Conservation (phyloP, 768 basidiomycete genomes). For the Phlebiopsis flavidoalba region DNA sequence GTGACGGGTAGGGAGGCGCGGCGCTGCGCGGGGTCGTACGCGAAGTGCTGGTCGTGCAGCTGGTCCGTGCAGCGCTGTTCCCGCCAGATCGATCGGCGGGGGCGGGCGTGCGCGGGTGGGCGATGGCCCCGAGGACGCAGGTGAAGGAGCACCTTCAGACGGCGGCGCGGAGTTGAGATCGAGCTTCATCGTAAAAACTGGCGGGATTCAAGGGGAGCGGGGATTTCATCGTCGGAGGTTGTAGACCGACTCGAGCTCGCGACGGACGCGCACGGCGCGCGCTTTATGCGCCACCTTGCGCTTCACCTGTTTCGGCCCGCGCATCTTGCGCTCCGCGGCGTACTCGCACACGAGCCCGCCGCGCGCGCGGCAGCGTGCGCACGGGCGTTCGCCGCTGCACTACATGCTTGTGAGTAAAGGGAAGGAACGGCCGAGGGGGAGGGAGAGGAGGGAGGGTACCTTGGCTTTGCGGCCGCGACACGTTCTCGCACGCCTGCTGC, state of each 20-base stretch:
- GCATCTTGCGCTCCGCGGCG: constrained; percentile 57
- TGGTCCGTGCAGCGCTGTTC: constrained; percentile 2
- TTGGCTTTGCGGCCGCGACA: constrained; percentile 72
- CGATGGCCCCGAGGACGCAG: not conserved
- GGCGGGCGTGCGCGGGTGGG: not conserved
- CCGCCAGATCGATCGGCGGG: constrained; percentile 3
- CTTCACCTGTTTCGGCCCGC: constrained; percentile 59
- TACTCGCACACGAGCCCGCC: constrained; percentile 63
- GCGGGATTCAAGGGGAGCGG: not conserved
- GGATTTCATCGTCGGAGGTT: not conserved
- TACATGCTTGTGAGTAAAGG: too few relatives aligned
- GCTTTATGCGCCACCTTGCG: constrained; percentile 3
- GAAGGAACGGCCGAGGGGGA: not conserved
- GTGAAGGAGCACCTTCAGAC: not conserved
- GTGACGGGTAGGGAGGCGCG: constrained; percentile 7
- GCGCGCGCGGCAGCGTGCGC: constrained; percentile 51
- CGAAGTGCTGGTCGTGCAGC: not conserved
- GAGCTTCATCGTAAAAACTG: too few relatives aligned
- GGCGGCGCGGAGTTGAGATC: not conserved
- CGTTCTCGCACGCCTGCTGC: constrained; percentile 71
- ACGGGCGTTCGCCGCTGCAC: constrained; percentile 74
- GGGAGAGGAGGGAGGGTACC: constrained; percentile 30
- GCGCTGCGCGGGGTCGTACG: not conserved
- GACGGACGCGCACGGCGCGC: not conserved
- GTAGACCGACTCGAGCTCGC: not conserved